Percentiles rank a stretch among this genome's conserved stretches.
These are phyloP conservation scores for Kuraishia piskuri DNA, from an alignment of 805 yeast genomes.

Conservation along the genomic window DNA sequence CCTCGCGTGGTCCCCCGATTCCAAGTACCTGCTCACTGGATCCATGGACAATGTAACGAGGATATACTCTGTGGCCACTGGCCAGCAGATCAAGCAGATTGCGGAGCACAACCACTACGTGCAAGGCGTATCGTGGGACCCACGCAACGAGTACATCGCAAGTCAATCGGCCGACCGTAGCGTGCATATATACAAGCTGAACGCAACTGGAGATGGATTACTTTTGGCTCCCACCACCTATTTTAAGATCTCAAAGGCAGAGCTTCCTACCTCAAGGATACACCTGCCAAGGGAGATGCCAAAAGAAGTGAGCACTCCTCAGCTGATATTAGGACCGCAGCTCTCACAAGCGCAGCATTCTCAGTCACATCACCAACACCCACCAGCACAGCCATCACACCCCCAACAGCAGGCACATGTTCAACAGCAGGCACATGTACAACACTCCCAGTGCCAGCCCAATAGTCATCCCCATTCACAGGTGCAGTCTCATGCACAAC, in stretches of 20 bases:
- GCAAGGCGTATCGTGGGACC: conserved; percentile 97
- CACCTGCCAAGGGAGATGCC: conserved; percentile 1
- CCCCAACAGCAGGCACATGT: neutral
- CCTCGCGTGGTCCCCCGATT: conserved; percentile 87
- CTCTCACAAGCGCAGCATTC: conserved; percentile 8
- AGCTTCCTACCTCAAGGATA: conserved; percentile 32
- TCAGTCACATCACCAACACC: too few species aligned
- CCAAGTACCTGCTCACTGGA: conserved; percentile 70
- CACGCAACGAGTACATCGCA: conserved; percentile 63
- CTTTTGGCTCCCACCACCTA: conserved; percentile 30
- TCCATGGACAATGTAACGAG: conserved; percentile 84
- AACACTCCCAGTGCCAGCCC: too few species aligned
- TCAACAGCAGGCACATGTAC: neutral
- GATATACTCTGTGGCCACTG: conserved; percentile 50
- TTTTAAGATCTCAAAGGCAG: conserved; percentile 47
- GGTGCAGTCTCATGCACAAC: too few species aligned
- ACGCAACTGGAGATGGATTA: conserved; percentile 10
- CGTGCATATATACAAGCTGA: conserved; percentile 57
- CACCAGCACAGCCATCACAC: too few species aligned
- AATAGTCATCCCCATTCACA: too few species aligned
- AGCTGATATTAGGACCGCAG: neutral
- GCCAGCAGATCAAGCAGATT: conserved; percentile 48
- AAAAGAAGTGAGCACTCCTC: neutral
- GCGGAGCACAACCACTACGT: conserved; percentile 82
- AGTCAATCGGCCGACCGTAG: conserved; percentile 89